Percentiles rank a stretch among this genome's conserved stretches.
Conservation (phyloP, 495 filamentous ascomycete species). For the Penicillium bovifimosum region DNA sequence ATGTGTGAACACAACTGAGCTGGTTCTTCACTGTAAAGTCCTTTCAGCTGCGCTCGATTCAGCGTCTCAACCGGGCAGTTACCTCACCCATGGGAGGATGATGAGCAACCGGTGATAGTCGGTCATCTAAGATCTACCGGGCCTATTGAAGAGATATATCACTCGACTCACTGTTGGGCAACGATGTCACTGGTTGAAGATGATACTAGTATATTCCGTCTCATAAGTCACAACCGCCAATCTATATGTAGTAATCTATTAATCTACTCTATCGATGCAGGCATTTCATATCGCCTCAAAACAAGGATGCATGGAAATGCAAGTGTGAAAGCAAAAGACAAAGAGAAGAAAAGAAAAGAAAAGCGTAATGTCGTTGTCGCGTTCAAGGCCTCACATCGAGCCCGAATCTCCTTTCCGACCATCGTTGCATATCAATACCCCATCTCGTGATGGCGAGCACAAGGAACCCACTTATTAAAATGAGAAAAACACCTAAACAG, state of each 20-base stretch:
- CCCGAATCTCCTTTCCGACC: conserved; percentile 30
- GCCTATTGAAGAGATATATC: no score
- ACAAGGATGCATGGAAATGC: background rate
- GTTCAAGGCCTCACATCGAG: conserved; percentile 17
- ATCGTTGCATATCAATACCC: conserved; percentile 42
- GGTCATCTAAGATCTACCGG: no score
- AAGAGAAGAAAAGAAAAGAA: background rate
- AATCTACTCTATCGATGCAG: conserved; percentile 5
- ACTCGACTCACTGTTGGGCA: no score
- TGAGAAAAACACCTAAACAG: conserved; percentile 30
- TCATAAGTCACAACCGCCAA: no score
- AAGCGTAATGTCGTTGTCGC: background rate
- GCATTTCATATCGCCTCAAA: background rate
- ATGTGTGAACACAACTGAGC: no score
- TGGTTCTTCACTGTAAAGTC: no score
- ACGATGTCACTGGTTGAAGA: no score
- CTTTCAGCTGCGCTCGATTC: no score
- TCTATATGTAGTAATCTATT: background rate
- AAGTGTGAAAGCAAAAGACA: background rate
- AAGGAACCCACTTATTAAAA: conserved; percentile 29
- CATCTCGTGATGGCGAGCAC: conserved; percentile 32
- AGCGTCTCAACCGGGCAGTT: no score
- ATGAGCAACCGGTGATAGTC: no score
- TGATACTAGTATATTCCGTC: no score
- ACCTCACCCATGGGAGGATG: no score